phyloP scores from a whole-genome alignment of 495 filamentous ascomycete genomes.

The Aspergillus bridgeri region DNA sequence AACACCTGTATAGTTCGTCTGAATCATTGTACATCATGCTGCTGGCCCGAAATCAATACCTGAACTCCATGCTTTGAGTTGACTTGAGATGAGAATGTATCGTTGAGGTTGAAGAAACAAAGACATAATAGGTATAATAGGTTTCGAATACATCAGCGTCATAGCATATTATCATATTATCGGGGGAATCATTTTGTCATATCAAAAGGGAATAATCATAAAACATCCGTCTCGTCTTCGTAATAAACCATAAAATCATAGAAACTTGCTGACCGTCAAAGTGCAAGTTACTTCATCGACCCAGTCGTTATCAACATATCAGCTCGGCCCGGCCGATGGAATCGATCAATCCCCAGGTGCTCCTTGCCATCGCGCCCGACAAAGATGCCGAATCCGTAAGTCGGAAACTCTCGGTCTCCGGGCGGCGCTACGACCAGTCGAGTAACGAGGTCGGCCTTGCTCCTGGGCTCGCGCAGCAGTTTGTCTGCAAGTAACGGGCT shows the following conservation, averaged over 20 bases:
- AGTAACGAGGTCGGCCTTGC: conserved; percentile 60
- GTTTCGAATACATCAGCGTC: neutral
- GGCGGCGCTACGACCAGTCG: conserved; percentile 51
- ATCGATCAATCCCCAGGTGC: conserved; percentile 63
- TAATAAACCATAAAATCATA: neutral
- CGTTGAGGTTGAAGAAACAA: no score
- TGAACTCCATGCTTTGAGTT: neutral
- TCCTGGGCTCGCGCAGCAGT: conserved; percentile 57
- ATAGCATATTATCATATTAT: neutral
- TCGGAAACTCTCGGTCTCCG: conserved; percentile 45
- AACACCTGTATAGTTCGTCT: neutral
- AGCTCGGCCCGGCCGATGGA: conserved; percentile 43
- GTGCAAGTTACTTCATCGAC: conserved; percentile 23
- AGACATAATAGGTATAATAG: neutral
- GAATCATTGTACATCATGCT: neutral
- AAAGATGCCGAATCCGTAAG: conserved; percentile 62
- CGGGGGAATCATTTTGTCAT: neutral
- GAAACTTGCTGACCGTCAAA: neutral
- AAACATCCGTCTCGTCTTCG: neutral
- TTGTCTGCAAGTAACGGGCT: conserved; percentile 66
- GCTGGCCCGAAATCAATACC: neutral
- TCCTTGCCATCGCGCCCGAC: conserved; percentile 59
- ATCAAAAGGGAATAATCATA: neutral
- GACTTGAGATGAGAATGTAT: neutral
- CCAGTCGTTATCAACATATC: conserved; percentile 46